Base-by-base conservation (phyloP, 2,329 filamentous ascomycete species). In the Ophiostoma ips region DNA sequence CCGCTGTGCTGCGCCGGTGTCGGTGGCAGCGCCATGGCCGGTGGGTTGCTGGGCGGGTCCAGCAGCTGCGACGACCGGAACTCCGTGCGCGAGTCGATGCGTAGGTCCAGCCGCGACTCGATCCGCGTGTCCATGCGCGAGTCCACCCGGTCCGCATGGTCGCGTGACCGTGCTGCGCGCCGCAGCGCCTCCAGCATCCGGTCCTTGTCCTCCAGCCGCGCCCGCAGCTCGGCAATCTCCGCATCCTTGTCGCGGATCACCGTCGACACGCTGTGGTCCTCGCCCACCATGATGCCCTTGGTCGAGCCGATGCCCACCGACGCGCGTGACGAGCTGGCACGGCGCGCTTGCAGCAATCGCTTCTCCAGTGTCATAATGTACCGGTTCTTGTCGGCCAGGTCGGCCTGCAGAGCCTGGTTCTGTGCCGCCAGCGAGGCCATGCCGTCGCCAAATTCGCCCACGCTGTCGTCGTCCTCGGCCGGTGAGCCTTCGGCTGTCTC, bases 311-410 rank as follows among this genome's bases (percentile, higher is more conserved):
- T 77, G 1, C 83, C 83, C 53, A 84, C 77, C 6, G 88, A 94
- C 11, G 90, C 80, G 16, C 90, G 81, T 8, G 87, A 90, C 50
- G 94, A 88, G 65, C 89, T 95, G 1, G 88, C 87, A 45, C 90
- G 76, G 37, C 92, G 77, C 35, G 92, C 92, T 61, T 98, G 92
- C 33, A 96, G 71, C 1, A 98, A 71, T 24, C 92, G 79, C 66
- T 94, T 94, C 68, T 98, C 92, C 12, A 98, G 68, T 0, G 92
- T 96, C 28, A 84, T 77, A 58, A 96, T 96, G 64, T 98, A 98
- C 31, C 92, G 84, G 59, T 92, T 96, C 70, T 95, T 95, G 67
- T 98, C 92, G n/a, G 77, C 79, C 44, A 98, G 75, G 63, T 98
- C 92, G n/a, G 88, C 80, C 64, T 95, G 92, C 45, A 98, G 69